phyloP scores from a whole-genome alignment of 192 early-diverging fungal genomes.

The Backusella westeae region DNA sequence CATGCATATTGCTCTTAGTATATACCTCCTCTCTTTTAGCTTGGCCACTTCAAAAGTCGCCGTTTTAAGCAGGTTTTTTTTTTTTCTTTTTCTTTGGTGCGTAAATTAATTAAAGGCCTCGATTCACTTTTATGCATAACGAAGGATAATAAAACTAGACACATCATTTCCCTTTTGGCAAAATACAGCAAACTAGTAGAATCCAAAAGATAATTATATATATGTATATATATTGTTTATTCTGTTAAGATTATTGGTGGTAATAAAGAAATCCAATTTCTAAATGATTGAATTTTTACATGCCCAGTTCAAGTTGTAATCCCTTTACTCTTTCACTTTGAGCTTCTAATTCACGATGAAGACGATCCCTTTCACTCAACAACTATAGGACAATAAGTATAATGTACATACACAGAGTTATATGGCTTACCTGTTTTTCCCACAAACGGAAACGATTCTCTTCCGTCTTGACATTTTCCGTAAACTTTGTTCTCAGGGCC shows the following conservation, averaged over 20 bases:
- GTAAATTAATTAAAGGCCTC: too few species aligned
- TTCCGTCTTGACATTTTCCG: conserved; percentile 95
- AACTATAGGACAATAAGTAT: conserved; percentile 11
- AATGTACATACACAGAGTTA: background rate
- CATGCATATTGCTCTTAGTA: too few species aligned
- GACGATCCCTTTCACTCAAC: conserved; percentile 91
- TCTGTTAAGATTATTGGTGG: background rate
- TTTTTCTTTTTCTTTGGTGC: too few species aligned
- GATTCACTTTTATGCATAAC: too few species aligned
- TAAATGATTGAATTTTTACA: background rate
- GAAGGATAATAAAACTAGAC: too few species aligned
- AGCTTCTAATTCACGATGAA: conserved; percentile 96
- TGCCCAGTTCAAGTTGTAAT: conserved; percentile 75
- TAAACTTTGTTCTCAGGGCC: conserved; percentile 90
- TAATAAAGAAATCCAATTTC: background rate
- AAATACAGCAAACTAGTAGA: too few species aligned
- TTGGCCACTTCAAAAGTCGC: too few species aligned
- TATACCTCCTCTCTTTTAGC: too few species aligned
- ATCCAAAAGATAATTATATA: too few species aligned
- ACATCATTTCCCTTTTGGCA: too few species aligned
- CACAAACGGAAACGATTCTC: conserved; percentile 97
- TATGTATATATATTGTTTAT: too few species aligned
- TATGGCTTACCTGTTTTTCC: conserved; percentile 73
- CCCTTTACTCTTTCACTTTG: conserved; percentile 89
- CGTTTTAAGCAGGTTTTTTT: too few species aligned